A percentile compares a stretch with the other conserved stretches of the same genome.
phyloP scores from a whole-genome alignment of 2,329 filamentous ascomycete species.

The Fusarium tricinctum region DNA sequence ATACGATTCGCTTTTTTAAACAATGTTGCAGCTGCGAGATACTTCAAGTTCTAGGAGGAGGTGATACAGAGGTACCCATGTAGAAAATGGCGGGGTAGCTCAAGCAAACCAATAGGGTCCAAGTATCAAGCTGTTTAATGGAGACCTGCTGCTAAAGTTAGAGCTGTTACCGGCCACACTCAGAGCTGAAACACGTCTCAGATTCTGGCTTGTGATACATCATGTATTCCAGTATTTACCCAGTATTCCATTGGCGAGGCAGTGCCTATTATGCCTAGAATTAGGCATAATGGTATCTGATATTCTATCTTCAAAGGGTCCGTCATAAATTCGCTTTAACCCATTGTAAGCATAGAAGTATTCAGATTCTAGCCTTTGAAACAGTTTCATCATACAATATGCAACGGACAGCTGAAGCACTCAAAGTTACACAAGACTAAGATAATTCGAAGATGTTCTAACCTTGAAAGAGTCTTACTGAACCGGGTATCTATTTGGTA shows the following conservation, averaged over 20 bases:
- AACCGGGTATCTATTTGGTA: conserved; percentile 33
- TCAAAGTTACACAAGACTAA: conserved; percentile 8
- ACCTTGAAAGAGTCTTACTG: conserved; percentile 9
- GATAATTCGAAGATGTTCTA: neutral
- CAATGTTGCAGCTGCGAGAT: conserved; percentile 21
- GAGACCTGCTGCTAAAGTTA: conserved; percentile 30
- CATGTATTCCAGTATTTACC: neutral
- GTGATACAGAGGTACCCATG: conserved; percentile 15
- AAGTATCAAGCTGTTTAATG: conserved; percentile 25
- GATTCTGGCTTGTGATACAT: conserved; percentile 41
- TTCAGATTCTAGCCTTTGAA: conserved; percentile 1
- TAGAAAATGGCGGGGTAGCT: conserved; percentile 43
- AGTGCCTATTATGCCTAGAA: neutral
- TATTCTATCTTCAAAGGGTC: neutral
- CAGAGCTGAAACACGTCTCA: conserved; percentile 46
- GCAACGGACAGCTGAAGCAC: conserved; percentile 4
- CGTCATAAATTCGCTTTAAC: neutral
- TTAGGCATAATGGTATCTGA: neutral
- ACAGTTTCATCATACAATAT: conserved; percentile 15
- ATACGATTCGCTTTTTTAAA: conserved; percentile 6
- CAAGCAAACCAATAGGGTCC: conserved; percentile 10
- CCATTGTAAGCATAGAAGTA: neutral
- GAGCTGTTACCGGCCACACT: conserved; percentile 24
- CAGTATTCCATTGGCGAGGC: conserved; percentile 5
- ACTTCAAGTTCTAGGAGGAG: conserved; percentile 32